Evolutionary conservation across 441 rosid genomes (phyloP).

Genomic region (Arabidopsis hybrid): DNA sequence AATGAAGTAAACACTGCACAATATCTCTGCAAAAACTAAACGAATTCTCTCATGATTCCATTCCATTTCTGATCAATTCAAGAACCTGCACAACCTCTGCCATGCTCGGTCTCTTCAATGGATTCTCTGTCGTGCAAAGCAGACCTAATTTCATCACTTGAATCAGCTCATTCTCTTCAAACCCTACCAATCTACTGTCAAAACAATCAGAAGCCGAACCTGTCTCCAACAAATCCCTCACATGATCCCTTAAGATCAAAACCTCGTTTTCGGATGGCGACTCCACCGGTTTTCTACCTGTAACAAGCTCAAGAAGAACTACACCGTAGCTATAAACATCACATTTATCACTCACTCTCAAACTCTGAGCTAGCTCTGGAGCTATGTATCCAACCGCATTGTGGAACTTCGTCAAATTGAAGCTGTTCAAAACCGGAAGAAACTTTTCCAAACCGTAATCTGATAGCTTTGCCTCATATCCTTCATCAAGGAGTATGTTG

Average conservation of each 20-base stretch:
- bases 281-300: slow-evolving; percentile 88
- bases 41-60: slow-evolving; percentile 50
- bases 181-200: slow-evolving; percentile 68
- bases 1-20: slow-evolving; percentile 28
- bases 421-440: slow-evolving; percentile 76
- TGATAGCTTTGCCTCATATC: slow-evolving; percentile 78
- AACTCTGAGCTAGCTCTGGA: slow-evolving; percentile 87
- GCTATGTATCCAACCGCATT: slow-evolving; percentile 92
- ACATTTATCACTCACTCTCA: slow-evolving; percentile 78
- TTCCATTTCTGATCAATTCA: slow-evolving; percentile 80
- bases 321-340: slow-evolving; percentile 93
- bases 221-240: slow-evolving; percentile 69
- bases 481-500: slow-evolving; percentile 80
- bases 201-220: slow-evolving; percentile 86
- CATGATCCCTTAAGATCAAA: slow-evolving; percentile 79
- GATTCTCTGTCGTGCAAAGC: slow-evolving; percentile 76
- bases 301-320: slow-evolving; percentile 84
- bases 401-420: slow-evolving; percentile 70
- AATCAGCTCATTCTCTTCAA: slow-evolving; percentile 82
- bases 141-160: slow-evolving; percentile 92
- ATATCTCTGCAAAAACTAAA: slow-evolving; percentile 2
- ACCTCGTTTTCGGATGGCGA: slow-evolving; percentile 62
- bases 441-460: slow-evolving; percentile 84
- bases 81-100: slow-evolving; percentile 95
- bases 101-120: slow-evolving; percentile 92